These are phyloP conservation scores for Blastocystis sp. DNA, from an alignment of 352 stramenopile species.

Conservation along the genomic window DNA sequence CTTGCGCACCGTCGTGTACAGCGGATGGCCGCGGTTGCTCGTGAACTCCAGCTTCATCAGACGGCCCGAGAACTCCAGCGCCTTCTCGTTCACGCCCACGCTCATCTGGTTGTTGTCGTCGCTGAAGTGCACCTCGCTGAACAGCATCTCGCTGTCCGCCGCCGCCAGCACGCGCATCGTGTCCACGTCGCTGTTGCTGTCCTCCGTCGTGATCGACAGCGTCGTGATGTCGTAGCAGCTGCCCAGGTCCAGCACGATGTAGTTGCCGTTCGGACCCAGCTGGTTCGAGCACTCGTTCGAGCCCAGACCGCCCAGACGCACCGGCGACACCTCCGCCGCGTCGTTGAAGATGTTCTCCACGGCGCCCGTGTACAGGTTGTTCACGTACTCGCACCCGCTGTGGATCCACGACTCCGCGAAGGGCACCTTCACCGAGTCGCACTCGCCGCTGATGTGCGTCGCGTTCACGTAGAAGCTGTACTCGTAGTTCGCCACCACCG, in stretches of 20 bases:
- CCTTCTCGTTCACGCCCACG: slow-evolving; percentile 15
- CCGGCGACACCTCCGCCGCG: not conserved
- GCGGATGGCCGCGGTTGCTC: slow-evolving; percentile 21
- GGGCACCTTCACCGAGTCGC: slow-evolving; percentile 26
- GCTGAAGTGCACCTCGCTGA: slow-evolving; percentile 44
- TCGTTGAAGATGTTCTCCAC: slow-evolving; percentile 37
- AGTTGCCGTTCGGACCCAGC: slow-evolving; percentile 71
- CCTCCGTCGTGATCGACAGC: slow-evolving; percentile 19
- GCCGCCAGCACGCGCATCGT: slow-evolving; percentile 35
- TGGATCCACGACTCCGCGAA: slow-evolving; percentile 48
- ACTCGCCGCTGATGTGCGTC: slow-evolving; percentile 21
- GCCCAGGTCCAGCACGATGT: slow-evolving; percentile 60
- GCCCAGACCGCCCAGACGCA: slow-evolving; percentile 45
- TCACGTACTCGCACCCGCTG: slow-evolving; percentile 37
- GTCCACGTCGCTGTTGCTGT: not conserved
- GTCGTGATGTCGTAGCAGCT: slow-evolving; percentile 51
- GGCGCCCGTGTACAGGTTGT: slow-evolving; percentile 57
- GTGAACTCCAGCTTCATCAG: slow-evolving; percentile 67
- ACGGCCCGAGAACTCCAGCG: slow-evolving; percentile 57
- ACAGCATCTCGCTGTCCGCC: slow-evolving; percentile 13
- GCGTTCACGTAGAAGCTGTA: slow-evolving; percentile 71
- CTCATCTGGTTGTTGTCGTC: slow-evolving; percentile 49
- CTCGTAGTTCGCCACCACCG: slow-evolving; percentile 46
- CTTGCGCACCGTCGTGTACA: slow-evolving; percentile 58
- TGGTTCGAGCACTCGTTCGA: slow-evolving; percentile 37